Evolutionary conservation across 2,329 filamentous ascomycete species (phyloP).

Genomic region (Fusarium bactridioides): DNA sequence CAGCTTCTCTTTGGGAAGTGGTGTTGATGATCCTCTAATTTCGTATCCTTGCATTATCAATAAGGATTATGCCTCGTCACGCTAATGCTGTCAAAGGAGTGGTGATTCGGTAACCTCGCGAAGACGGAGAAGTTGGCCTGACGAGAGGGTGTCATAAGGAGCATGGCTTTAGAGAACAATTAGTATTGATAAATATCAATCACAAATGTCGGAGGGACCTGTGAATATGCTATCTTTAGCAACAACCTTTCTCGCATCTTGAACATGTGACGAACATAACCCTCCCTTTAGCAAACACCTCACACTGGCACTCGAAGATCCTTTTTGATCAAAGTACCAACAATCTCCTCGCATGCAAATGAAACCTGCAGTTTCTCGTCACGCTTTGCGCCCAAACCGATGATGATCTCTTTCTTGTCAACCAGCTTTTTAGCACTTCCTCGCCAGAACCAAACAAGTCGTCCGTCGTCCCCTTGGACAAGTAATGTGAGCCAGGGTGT

Average conservation of each 20-base stretch:
- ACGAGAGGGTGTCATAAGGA: not conserved
- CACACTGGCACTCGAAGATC: slow-evolving; percentile 26
- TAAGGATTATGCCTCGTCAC: slow-evolving; percentile 13
- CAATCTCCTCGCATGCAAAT: slow-evolving; percentile 87
- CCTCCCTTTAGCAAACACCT: not conserved
- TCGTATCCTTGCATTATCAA: not conserved
- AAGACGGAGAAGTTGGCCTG: not conserved
- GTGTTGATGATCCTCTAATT: not conserved
- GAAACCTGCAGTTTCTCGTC: slow-evolving; percentile 68
- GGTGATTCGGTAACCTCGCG: not conserved
- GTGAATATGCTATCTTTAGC: not conserved
- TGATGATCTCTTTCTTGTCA: slow-evolving; percentile 65
- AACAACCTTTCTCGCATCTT: not conserved
- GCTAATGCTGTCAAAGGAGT: not conserved
- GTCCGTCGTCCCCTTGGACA: slow-evolving; percentile 63
- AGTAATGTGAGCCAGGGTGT: slow-evolving; percentile 77
- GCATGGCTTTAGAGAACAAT: not conserved
- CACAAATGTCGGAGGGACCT: not conserved
- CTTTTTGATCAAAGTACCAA: slow-evolving; percentile 59
- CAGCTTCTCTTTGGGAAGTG: not conserved
- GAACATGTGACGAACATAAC: not conserved
- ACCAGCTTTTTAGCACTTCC: slow-evolving; percentile 70
- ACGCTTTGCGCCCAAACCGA: slow-evolving; percentile 60
- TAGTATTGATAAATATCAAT: not conserved
- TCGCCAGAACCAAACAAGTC: slow-evolving; percentile 72